A percentile compares a stretch with the other conserved stretches of the same genome.
phyloP scores from a whole-genome alignment of 441 rosid genomes.

The Euphorbia schlechtendalii region DNA sequence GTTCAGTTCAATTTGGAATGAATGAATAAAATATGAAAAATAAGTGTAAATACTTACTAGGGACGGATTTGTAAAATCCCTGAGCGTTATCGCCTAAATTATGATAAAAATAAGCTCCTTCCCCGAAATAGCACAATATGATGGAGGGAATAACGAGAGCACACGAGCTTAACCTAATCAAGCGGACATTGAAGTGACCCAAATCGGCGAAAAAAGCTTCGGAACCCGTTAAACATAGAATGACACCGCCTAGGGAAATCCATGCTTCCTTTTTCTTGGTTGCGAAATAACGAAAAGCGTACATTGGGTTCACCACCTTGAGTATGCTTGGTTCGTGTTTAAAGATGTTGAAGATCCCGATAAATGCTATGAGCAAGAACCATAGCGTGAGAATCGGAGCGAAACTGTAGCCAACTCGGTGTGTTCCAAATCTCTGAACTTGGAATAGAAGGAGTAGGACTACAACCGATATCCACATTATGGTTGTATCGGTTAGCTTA shows the following conservation, averaged over 20 bases:
- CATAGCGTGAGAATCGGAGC: conserved; percentile 29
- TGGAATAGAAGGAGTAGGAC: conserved; percentile 28
- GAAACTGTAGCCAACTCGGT: conserved; percentile 32
- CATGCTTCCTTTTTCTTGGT: conserved; percentile 29
- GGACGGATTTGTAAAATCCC: conserved; percentile 15
- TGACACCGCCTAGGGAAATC: conserved; percentile 37
- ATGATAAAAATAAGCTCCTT: conserved; percentile 16
- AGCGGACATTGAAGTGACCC: conserved; percentile 20
- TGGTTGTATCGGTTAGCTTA: conserved; percentile 17
- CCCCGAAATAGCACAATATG: conserved; percentile 16
- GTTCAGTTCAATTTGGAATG: no score
- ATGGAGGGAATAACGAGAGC: conserved; percentile 14
- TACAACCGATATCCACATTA: conserved; percentile 32
- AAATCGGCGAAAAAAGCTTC: conserved; percentile 26
- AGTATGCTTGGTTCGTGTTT: conserved; percentile 23
- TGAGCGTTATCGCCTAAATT: neutral
- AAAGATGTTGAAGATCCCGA: conserved; percentile 31
- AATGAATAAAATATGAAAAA: neutral
- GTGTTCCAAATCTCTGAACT: conserved; percentile 37
- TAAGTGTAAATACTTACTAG: conserved; percentile 4
- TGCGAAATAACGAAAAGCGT: conserved; percentile 28
- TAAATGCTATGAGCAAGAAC: conserved; percentile 23
- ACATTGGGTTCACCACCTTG: conserved; percentile 33
- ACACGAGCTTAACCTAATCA: conserved; percentile 17
- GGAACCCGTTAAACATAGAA: conserved; percentile 29